Conservation (phyloP, 768 basidiomycete species). For the Serendipita sp. region DNA sequence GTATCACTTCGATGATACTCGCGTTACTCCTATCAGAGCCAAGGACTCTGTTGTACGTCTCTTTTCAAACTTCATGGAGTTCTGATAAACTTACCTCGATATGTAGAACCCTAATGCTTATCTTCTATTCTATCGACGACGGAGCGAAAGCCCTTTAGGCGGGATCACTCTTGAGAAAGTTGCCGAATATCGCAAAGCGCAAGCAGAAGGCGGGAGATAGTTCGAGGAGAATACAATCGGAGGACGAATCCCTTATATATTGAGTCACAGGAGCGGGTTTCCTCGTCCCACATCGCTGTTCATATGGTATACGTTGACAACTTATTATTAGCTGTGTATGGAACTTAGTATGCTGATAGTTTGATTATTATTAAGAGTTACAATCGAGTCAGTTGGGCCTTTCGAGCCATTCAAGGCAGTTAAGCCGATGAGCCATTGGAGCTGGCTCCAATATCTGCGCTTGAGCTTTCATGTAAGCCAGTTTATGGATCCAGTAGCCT, state of each 20-base stretch:
- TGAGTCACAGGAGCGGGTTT: conserved; percentile 20
- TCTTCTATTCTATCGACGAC: conserved; percentile 83
- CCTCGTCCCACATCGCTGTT: conserved; percentile 11
- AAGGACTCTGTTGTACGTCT: conserved; percentile 58
- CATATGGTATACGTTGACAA: not conserved
- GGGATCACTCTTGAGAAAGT: conserved; percentile 63
- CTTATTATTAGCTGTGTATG: not conserved
- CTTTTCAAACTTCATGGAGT: not conserved
- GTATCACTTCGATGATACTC: conserved; percentile 97
- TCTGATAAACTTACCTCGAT: not conserved
- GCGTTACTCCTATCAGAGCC: conserved; percentile 46
- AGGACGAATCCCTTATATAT: conserved; percentile 32
- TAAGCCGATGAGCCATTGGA: too few species aligned
- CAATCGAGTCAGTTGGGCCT: too few species aligned
- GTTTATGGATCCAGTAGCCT: too few species aligned
- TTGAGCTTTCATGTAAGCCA: too few species aligned
- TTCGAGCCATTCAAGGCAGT: too few species aligned
- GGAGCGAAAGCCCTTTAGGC: conserved; percentile 50
- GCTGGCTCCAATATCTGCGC: too few species aligned
- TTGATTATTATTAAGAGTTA: too few species aligned
- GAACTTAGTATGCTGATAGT: not conserved
- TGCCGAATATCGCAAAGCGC: conserved; percentile 32
- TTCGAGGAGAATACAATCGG: not conserved
- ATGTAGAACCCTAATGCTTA: conserved; percentile 81
- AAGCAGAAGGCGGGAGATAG: conserved; percentile 7